Conservation (phyloP, 1,139 yeast species). For the Magnusiomyces fungicola region DNA sequence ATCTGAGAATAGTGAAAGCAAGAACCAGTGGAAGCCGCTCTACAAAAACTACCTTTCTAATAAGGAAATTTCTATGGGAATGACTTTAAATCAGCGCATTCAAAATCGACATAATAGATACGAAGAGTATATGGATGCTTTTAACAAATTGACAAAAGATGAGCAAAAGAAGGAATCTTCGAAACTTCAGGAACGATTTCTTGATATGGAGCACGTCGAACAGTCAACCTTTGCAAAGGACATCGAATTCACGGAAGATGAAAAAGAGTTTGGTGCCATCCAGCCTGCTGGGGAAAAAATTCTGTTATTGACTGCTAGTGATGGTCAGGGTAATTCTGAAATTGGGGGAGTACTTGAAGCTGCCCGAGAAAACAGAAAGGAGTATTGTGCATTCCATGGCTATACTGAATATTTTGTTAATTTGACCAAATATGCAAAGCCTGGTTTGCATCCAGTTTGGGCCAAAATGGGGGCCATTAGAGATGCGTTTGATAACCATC, state of each 20-base stretch:
- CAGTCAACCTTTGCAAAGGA: constrained; percentile 6
- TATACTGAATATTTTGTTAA: constrained; percentile 28
- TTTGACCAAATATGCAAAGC: constrained; percentile 17
- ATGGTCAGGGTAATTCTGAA: constrained; percentile 22
- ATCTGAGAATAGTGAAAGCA: constrained; percentile 9
- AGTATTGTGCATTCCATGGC: constrained; percentile 29
- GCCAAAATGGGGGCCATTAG: no score
- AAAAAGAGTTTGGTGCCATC: constrained; percentile 15
- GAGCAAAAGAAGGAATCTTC: constrained; percentile 9
- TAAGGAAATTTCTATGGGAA: background rate
- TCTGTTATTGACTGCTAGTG: constrained; percentile 27
- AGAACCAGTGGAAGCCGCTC: constrained; percentile 4
- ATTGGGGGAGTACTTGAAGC: no score
- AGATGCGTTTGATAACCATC: constrained; percentile 24
- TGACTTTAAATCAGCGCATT: constrained; percentile 6
- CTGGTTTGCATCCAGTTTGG: no score
- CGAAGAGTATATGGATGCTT: constrained; percentile 8
- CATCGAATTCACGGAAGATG: constrained; percentile 5
- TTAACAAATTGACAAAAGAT: background rate
- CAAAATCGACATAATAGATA: constrained; percentile 8
- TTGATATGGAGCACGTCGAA: constrained; percentile 13
- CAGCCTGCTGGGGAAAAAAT: constrained; percentile 25
- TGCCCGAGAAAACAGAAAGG: constrained; percentile 30
- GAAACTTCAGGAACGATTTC: constrained; percentile 10
- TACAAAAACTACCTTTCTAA: background rate